Evolutionary conservation across 2,329 filamentous ascomycete species (phyloP).

Genomic region (Fusarium fracticaudum): DNA sequence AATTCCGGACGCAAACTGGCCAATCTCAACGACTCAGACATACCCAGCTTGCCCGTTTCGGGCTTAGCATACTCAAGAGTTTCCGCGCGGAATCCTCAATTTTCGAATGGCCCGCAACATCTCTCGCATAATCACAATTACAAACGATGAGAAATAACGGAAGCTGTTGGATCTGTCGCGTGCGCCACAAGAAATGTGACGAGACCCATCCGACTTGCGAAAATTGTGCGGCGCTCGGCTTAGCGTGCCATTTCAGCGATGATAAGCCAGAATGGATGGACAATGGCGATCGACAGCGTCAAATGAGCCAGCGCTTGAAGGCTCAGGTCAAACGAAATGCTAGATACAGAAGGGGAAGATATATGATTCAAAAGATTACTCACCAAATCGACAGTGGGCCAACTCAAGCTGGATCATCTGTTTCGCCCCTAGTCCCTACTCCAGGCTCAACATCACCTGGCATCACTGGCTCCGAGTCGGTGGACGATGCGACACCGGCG

Average conservation of each 20-base stretch:
- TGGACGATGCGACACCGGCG: neutral
- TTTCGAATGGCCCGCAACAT: too few relatives aligned
- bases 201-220: neutral
- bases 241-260: conserved; percentile 58
- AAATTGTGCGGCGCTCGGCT: conserved; percentile 55
- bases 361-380: neutral
- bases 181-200: conserved; percentile 26
- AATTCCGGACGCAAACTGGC: too few relatives aligned
- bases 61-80: too few relatives aligned
- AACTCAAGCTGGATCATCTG: neutral
- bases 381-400: neutral
- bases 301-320: conserved; percentile 39
- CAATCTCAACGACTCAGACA: too few relatives aligned
- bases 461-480: neutral
- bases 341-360: conserved; percentile 46
- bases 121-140: neutral
- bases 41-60: too few relatives aligned
- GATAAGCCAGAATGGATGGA: conserved; percentile 61
- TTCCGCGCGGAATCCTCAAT: neutral
- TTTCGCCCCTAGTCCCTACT: neutral
- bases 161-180: conserved; percentile 24
- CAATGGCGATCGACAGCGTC: conserved; percentile 35
- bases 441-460: neutral
- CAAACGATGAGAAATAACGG: neutral
- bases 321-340: conserved; percentile 38